phyloP scores from a whole-genome alignment of 495 filamentous ascomycete genomes.

The Podospora appendiculata region DNA sequence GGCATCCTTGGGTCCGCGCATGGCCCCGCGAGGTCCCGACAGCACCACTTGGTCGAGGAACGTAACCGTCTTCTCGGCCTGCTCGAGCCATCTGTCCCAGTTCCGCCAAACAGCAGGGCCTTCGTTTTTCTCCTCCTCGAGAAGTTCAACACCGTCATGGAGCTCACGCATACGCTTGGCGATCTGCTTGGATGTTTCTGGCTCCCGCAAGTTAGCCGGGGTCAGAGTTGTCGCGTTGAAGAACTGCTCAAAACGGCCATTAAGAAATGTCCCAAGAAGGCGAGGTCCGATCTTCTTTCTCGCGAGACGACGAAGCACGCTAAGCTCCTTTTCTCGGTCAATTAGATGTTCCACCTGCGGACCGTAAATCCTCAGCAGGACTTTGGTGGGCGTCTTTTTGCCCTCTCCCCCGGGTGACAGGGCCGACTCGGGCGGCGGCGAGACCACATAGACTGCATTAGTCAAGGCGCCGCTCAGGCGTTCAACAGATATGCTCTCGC shows the following conservation, averaged over 20 bases:
- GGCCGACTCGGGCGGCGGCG: constrained; percentile 57
- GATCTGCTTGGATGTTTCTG: constrained; percentile 82
- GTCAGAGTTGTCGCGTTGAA: constrained; percentile 76
- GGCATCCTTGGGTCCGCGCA: constrained; percentile 26
- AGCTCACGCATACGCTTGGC: constrained; percentile 98
- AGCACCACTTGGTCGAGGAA: constrained; percentile 66
- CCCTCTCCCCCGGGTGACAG: constrained; percentile 19
- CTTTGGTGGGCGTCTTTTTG: constrained; percentile 49
- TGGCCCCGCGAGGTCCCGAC: constrained; percentile 12
- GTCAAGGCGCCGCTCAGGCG: constrained; percentile 90
- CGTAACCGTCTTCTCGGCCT: constrained; percentile 66
- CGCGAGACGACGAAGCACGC: constrained; percentile 77
- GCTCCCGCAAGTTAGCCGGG: constrained; percentile 64
- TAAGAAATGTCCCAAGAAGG: constrained; percentile 86
- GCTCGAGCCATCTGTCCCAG: constrained; percentile 90
- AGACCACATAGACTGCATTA: constrained; percentile 92
- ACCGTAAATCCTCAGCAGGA: constrained; percentile 88
- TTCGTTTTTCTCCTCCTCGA: constrained; percentile 63
- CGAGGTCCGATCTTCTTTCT: constrained; percentile 89
- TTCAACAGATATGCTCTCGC: constrained; percentile 67
- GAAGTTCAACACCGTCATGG: constrained; percentile 85
- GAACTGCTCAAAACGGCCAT: constrained; percentile 95
- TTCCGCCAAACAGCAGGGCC: constrained; percentile 84
- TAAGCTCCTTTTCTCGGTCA: constrained; percentile 82
- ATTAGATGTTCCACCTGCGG: constrained; percentile 95